Percentiles rank a stretch among this genome's conserved stretches.
Conservation (phyloP, 805 yeast genomes). For the Candida michaelii region DNA sequence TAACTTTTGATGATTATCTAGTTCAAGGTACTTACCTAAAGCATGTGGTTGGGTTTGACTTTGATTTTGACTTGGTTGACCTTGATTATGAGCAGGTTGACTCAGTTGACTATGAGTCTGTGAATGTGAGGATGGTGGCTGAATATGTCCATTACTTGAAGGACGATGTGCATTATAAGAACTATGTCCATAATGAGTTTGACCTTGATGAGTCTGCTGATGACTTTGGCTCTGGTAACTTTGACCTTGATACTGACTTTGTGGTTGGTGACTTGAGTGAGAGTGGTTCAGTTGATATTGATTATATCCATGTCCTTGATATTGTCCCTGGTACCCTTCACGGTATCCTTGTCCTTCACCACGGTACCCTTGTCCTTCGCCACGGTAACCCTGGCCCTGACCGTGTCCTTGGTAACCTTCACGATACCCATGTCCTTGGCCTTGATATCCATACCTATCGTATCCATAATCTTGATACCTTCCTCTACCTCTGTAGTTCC, state of each 20-base stretch:
- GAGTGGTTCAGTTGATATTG: too few relatives aligned
- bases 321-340: neutral
- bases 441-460: slow-evolving; percentile 1
- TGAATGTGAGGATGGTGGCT: neutral
- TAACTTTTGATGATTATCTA: slow-evolving; percentile 20
- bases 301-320: too few relatives aligned
- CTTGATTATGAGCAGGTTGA: too few relatives aligned
- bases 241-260: too few relatives aligned
- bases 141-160: neutral
- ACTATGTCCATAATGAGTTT: neutral
- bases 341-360: neutral
- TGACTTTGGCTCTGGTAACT: too few relatives aligned
- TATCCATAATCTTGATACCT: slow-evolving; percentile 7
- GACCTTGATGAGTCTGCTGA: neutral
- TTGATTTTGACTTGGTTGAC: too few relatives aligned
- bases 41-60: slow-evolving; percentile 1
- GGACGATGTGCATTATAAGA: neutral
- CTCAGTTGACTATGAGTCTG: neutral
- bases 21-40: slow-evolving; percentile 3
- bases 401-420: slow-evolving; percentile 2
- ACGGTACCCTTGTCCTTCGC: slow-evolving; percentile 1
- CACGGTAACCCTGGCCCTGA: too few relatives aligned
- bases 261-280: too few relatives aligned
- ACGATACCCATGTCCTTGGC: neutral
- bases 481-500: slow-evolving; percentile 10